phyloP scores from a whole-genome alignment of 768 basidiomycete species.

The Lentinula raphanica region DNA sequence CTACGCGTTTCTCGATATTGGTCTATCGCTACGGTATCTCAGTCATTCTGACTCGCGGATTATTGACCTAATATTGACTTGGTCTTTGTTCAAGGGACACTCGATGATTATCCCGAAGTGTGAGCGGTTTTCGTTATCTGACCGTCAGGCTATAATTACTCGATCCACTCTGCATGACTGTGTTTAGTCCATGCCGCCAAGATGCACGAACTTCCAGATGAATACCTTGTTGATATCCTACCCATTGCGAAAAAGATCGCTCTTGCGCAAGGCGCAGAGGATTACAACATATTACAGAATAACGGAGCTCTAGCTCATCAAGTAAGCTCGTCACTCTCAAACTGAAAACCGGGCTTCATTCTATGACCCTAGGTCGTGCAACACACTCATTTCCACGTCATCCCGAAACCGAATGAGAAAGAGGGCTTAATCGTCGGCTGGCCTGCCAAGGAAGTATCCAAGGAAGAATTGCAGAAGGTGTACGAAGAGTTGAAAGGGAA shows the following conservation, averaged over 20 bases:
- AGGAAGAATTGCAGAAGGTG: conserved; percentile 58
- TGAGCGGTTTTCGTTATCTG: conserved; percentile 26
- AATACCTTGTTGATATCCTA: conserved; percentile 70
- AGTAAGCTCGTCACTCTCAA: conserved; percentile 12
- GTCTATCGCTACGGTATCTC: conserved; percentile 54
- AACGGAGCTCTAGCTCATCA: conserved; percentile 57
- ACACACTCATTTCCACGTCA: conserved; percentile 92
- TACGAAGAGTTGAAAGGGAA: conserved; percentile 57
- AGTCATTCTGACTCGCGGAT: background rate
- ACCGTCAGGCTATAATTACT: background rate
- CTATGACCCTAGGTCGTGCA: conserved; percentile 50
- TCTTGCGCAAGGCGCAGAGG: conserved; percentile 59
- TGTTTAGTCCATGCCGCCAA: conserved; percentile 76
- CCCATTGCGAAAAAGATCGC: conserved; percentile 88
- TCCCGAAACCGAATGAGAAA: conserved; percentile 73
- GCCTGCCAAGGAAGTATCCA: conserved; percentile 57
- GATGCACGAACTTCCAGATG: conserved; percentile 84
- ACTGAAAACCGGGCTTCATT: background rate
- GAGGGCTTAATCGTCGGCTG: conserved; percentile 82
- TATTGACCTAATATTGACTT: background rate
- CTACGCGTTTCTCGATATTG: conserved; percentile 89
- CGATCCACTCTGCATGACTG: background rate
- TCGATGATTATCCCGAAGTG: conserved; percentile 92
- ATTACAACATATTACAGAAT: conserved; percentile 90
- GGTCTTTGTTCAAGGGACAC: conserved; percentile 56